Percentiles rank a stretch among this genome's conserved stretches.
These are phyloP conservation scores for Hamamelis virginiana DNA, from an alignment of 164 flowering plant genomes.

Conservation along the genomic window DNA sequence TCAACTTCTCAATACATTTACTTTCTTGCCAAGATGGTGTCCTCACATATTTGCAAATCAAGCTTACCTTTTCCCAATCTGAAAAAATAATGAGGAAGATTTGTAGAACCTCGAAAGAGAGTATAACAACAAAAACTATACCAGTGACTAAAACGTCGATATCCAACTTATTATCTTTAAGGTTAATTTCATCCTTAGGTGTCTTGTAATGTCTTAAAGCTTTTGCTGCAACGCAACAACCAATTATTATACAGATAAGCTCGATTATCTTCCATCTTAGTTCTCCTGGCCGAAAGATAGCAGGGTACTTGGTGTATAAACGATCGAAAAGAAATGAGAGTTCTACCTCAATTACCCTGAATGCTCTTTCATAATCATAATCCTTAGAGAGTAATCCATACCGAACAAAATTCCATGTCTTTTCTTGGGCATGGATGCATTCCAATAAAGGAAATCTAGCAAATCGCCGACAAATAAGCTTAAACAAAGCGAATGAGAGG, in stretches of 20 bases:
- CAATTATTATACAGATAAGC: no score
- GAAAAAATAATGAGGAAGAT: background rate
- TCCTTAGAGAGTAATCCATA: background rate
- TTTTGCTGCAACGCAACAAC: no score
- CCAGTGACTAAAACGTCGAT: no score
- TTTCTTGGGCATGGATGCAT: background rate
- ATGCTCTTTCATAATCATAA: conserved; percentile 2
- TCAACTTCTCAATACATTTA: no score
- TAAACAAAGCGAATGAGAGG: conserved; percentile 8
- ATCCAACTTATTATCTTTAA: no score
- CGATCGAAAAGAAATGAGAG: conserved; percentile 13
- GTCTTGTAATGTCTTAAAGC: no score
- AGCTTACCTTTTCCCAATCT: background rate
- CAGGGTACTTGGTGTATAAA: conserved; percentile 14
- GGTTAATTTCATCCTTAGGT: no score
- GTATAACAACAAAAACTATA: no score
- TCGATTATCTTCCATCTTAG: no score
- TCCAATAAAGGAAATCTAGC: background rate
- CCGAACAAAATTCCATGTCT: conserved; percentile 6
- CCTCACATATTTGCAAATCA: conserved; percentile 2
- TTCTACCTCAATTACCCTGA: conserved; percentile 15
- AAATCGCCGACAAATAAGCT: conserved; percentile 5
- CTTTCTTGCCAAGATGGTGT: background rate
- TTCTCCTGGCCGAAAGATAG: background rate
- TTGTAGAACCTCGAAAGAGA: background rate